Evolutionary conservation across 2,329 filamentous ascomycete species (phyloP), one percentile per base, ranked within the genome.

Genomic region (Colletotrichum spaethianum): DNA sequence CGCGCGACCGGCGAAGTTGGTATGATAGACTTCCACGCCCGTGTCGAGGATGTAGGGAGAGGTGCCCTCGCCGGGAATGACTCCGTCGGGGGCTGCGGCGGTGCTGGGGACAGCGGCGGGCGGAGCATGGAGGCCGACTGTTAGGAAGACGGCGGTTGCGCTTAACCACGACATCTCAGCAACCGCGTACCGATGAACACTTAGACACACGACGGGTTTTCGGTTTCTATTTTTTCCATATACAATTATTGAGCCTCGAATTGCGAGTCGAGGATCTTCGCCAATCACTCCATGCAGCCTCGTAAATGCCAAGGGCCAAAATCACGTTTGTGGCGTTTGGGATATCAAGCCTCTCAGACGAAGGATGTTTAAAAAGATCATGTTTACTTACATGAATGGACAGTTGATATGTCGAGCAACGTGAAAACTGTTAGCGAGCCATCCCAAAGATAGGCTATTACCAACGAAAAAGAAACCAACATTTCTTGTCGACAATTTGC

Each of bases 1-100:
- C n/a, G n/a, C n/a, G n/a, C n/a, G n/a, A n/a, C 80, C 80, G 18
- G 77, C 80, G 40, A 82, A 82, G 36, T 82, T 77, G 75, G 77
- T 50, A 60, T 78, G 76, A 16, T 59, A 59, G 3, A 75, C 46
- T 36, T 73, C 75, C 68, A 84, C 81, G 18, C 84, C 83, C 18
- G 83, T 82, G 76, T 86, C 84, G 57, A 86, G 79, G 44, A n/a
- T n/a, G n/a, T n/a, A n/a, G n/a, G n/a, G n/a, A n/a, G n/a, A n/a
- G n/a, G n/a, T n/a, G n/a, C n/a, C n/a, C n/a, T n/a, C n/a, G n/a
- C n/a, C n/a, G n/a, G n/a, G n/a, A n/a, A n/a, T n/a, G n/a, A n/a
- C n/a, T n/a, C n/a, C 50, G 63, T 65, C 60, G 12, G 40, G 53
- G 55, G 59, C 14, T 33, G 44, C n/a, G 56, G 23, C 52, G 20